Conservation (phyloP, 108 stramenopile species). For the Craspedostauros australis region DNA sequence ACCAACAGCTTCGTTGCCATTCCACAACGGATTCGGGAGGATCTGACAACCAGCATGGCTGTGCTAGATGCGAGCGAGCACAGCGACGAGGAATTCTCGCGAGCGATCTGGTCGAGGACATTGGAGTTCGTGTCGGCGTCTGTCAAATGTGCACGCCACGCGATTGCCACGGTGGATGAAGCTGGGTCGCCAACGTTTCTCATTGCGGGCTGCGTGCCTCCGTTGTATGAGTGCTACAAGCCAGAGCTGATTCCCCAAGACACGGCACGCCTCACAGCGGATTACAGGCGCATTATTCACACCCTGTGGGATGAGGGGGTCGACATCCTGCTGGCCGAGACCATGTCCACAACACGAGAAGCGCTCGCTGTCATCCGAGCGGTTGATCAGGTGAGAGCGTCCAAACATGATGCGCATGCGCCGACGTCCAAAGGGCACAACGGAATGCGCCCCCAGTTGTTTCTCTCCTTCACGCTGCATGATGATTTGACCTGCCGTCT, state of each 20-base stretch:
- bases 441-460: no score
- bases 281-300: not conserved
- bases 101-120: no score
- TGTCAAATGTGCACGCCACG: constrained; percentile 29
- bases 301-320: constrained; percentile 24
- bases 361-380: constrained; percentile 22
- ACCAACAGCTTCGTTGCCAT: constrained; percentile 42
- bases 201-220: constrained; percentile 35
- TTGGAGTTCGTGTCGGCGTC: constrained; percentile 21
- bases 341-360: constrained; percentile 34
- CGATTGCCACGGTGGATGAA: constrained; percentile 14
- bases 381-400: not conserved
- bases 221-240: constrained; percentile 38
- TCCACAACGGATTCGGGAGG: not conserved
- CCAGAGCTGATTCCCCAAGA: constrained; percentile 19
- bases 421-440: no score
- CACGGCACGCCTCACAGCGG: no score
- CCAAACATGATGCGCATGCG: no score
- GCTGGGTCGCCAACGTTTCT: no score
- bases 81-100: no score
- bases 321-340: constrained; percentile 35
- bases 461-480: constrained; percentile 34
- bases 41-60: not conserved
- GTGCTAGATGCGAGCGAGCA: not conserved
- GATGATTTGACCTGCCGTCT: constrained; percentile 21